These are phyloP conservation scores for Aspergillus ochraceoroseus DNA, from an alignment of 2,329 filamentous ascomycete species.

Conservation along the genomic window DNA sequence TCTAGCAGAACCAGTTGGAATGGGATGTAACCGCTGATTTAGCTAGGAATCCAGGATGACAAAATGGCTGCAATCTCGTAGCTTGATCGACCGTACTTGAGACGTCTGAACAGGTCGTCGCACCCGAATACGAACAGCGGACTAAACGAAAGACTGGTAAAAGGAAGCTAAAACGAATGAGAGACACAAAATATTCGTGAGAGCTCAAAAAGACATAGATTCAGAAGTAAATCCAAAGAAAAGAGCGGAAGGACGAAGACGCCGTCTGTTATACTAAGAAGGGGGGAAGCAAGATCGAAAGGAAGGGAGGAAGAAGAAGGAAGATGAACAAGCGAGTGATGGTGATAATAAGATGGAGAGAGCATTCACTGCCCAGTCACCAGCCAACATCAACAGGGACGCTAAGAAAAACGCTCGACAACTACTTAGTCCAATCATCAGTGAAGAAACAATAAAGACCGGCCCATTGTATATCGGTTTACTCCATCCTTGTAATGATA, in stretches of 20 bases:
- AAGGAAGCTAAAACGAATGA: not conserved
- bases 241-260: not conserved
- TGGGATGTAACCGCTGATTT: conserved; percentile 7
- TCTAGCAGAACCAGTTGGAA: not conserved
- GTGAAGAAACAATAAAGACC: not conserved
- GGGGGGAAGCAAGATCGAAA: conserved; percentile 3
- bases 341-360: conserved; percentile 6
- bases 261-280: conserved; percentile 1
- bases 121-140: conserved; percentile 3
- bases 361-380: not conserved
- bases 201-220: too few species aligned
- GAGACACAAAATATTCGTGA: not conserved
- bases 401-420: not conserved
- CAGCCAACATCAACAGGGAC: not conserved
- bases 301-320: conserved; percentile 15
- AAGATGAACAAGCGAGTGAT: not conserved
- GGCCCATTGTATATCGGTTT: too few species aligned
- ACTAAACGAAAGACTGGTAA: conserved; percentile 11
- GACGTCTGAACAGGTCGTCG: conserved; percentile 8
- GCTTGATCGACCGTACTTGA: conserved; percentile 1
- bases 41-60: conserved; percentile 11
- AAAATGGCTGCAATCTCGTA: not conserved
- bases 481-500: too few species aligned
- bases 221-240: too few species aligned
- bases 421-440: conserved; percentile 1